Evolutionary conservation across 2,329 filamentous ascomycete genomes (phyloP), one percentile per base, ranked within the genome.

Genomic region (Scleromitrula shiraiana): DNA sequence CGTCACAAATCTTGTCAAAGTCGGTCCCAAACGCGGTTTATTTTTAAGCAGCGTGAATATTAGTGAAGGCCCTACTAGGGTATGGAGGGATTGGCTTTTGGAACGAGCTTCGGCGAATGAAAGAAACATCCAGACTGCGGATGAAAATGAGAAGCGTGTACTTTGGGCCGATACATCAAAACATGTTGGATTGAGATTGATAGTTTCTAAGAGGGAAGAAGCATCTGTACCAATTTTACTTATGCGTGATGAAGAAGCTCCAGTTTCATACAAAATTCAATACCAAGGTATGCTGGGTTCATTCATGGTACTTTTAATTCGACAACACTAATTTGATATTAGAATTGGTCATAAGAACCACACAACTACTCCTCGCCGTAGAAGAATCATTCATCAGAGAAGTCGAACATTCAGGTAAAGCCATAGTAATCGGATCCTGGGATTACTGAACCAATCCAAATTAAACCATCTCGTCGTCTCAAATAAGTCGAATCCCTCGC

Each of bases 81-180:
- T 93, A 0, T 90, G 81, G 73, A 75, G 85, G 44, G 70, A 81
- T 15, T 93, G 87, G 86, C 68, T 93, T 26, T 70, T 71, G 4
- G 54, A 59, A n/a, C 47, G 45, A 48, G 33, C 10, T 17, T 54
- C 41, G 2, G 41, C 41, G 7, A 29, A 40, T 5, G 29, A 45
- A 6, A 35, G 15, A 17, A 15, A 33, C 2, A 24, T 46, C 22
- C 36, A 46, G 12, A 40, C 20, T 10, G 19, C 17, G 33, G 45
- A 53, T 42, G 63, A 59, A 40, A 59, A 64, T 37, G 66, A 71
- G 29, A 59, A 63, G 7, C 57, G 62, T 3, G 74, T 89, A 26
- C 64, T 91, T 0, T 93, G 88, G 88, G 74, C 83, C 4, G 84
- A 82, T 57, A 65, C 70, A 3, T 64, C 68, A 1, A 76, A 76